Conservation (phyloP, 2,329 filamentous ascomycete genomes). For the Massarina eburnea region DNA sequence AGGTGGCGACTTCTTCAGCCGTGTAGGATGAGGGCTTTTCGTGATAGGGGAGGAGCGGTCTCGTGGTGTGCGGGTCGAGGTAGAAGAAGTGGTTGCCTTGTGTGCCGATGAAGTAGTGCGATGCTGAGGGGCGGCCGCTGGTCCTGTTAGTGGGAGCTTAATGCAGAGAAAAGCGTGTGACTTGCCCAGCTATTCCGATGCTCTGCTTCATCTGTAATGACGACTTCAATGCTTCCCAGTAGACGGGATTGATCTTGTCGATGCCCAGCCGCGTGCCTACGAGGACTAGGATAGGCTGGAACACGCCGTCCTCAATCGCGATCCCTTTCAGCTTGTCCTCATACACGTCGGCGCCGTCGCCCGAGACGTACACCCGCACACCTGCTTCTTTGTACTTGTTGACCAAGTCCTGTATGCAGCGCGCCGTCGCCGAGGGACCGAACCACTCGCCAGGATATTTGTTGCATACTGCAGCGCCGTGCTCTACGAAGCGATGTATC, state of each 20-base stretch:
- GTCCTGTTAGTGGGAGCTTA: conserved; percentile 9
- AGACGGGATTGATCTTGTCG: conserved; percentile 90
- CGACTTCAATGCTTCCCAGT: conserved; percentile 89
- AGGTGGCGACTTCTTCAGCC: conserved; percentile 74
- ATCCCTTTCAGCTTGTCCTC: conserved; percentile 82
- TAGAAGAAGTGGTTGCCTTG: conserved; percentile 87
- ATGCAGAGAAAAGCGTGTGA: not conserved
- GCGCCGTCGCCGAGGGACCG: conserved; percentile 91
- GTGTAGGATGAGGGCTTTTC: conserved; percentile 61
- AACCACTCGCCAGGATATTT: conserved; percentile 99
- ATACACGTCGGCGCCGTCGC: conserved; percentile 89
- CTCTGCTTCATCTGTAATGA: conserved; percentile 86
- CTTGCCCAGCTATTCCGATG: conserved; percentile 92
- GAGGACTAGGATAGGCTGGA: conserved; percentile 84
- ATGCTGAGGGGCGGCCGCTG: conserved; percentile 89
- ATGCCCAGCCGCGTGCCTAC: conserved; percentile 89
- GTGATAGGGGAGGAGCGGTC: conserved; percentile 70
- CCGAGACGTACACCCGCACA: conserved; percentile 83
- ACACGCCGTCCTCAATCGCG: conserved; percentile 67
- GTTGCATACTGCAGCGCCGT: conserved; percentile 83
- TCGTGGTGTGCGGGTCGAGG: conserved; percentile 87
- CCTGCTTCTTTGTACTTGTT: conserved; percentile 63
- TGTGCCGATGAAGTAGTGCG: conserved; percentile 73
- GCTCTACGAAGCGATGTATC: conserved; percentile 88
- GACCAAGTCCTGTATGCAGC: conserved; percentile 84